phyloP scores from a whole-genome alignment of 73 alveolate genomes.

The Breviolum minutum region DNA sequence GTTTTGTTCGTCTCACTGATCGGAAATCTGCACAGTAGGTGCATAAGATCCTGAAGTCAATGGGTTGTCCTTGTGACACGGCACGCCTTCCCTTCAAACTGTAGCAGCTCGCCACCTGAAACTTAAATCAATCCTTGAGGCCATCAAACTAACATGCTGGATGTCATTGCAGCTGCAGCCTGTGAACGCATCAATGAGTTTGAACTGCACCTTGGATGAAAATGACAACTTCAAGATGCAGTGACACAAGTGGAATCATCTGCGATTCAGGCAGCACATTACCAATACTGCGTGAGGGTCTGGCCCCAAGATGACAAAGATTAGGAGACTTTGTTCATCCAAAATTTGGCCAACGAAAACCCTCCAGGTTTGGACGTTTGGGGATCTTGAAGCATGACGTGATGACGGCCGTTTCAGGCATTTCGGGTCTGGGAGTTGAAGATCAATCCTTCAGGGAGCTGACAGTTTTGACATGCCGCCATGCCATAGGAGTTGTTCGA shows the following conservation, averaged over 20 bases:
- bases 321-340: background rate
- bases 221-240: background rate
- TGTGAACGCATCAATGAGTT: constrained; percentile 48
- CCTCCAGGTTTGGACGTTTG: constrained; percentile 40
- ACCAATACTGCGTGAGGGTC: constrained; percentile 68
- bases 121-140: background rate
- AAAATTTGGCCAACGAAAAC: background rate
- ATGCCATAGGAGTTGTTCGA: constrained; percentile 12
- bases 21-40: no score
- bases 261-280: constrained; percentile 60
- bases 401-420: constrained; percentile 48
- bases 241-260: background rate
- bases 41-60: no score
- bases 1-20: no score
- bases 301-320: background rate
- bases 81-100: background rate
- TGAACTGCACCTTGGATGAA: constrained; percentile 31
- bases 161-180: constrained; percentile 65
- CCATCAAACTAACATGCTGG: constrained; percentile 10
- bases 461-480: background rate
- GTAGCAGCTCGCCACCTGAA: no score
- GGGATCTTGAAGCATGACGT: constrained; percentile 17
- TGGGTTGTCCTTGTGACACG: no score
- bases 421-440: background rate
- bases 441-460: background rate